A percentile compares a stretch with the other conserved stretches of the same genome.
These are phyloP conservation scores for Plectosphaerella cucumerina DNA, from an alignment of 2,329 filamentous ascomycete species.

Conservation along the genomic window DNA sequence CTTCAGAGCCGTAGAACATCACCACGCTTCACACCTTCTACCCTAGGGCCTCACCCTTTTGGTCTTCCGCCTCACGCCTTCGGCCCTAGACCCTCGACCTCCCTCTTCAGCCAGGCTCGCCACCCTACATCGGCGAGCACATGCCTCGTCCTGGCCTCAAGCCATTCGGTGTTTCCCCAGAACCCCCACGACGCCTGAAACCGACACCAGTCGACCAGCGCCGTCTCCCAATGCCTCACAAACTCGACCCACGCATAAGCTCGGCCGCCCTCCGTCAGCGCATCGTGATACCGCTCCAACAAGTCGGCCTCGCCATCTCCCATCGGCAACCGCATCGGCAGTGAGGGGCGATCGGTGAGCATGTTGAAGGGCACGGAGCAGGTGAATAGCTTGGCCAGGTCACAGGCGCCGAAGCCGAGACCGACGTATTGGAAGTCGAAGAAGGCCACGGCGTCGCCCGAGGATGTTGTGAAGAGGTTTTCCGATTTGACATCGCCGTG, in stretches of 20 bases:
- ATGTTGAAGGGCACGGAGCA: conserved; percentile 57
- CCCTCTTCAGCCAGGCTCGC: conserved; percentile 36
- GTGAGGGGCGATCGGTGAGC: conserved; percentile 29
- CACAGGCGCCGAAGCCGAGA: conserved; percentile 59
- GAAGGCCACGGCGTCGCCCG: conserved; percentile 52
- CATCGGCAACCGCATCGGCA: conserved; percentile 42
- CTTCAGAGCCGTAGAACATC: no score
- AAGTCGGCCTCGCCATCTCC: conserved; percentile 43
- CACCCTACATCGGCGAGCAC: conserved; percentile 42
- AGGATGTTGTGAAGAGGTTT: conserved; percentile 55
- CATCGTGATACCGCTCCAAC: conserved; percentile 43
- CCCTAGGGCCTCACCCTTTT: no score
- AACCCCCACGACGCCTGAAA: conserved; percentile 60
- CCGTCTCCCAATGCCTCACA: conserved; percentile 60
- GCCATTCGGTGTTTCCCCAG: conserved; percentile 57
- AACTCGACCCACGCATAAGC: conserved; percentile 56
- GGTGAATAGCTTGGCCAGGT: conserved; percentile 64
- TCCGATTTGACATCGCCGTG: conserved; percentile 69
- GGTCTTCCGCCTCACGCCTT: background rate
- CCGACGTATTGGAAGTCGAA: conserved; percentile 70
- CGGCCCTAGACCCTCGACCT: conserved; percentile 3
- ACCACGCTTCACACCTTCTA: background rate
- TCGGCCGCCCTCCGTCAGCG: conserved; percentile 19
- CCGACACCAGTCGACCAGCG: conserved; percentile 63
- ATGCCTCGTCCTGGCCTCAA: conserved; percentile 47